Evolutionary conservation across 306 rosid species (phyloP).

Genomic region (Vigna radiata): DNA sequence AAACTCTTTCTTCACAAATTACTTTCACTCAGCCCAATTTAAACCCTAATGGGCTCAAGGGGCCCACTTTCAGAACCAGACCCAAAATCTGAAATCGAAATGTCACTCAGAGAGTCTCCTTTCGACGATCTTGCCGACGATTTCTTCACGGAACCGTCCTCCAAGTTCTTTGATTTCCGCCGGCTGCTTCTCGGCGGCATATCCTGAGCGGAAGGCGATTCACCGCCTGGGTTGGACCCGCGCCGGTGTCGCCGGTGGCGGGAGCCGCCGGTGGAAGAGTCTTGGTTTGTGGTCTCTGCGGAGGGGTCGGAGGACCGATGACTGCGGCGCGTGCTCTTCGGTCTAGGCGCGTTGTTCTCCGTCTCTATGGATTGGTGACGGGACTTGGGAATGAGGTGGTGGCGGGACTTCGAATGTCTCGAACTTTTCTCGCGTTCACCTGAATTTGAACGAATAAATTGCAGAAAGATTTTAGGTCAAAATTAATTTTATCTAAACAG

Average conservation of each 20-base stretch:
- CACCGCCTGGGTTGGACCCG: slow-evolving; percentile 45
- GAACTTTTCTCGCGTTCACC: not conserved
- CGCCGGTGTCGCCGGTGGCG: slow-evolving; percentile 53
- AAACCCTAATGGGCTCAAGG: slow-evolving; percentile 3
- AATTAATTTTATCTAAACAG: no score
- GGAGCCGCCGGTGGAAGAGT: slow-evolving; percentile 51
- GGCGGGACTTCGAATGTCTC: not conserved
- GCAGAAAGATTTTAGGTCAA: no score
- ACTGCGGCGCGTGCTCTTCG: slow-evolving; percentile 56
- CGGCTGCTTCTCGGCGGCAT: slow-evolving; percentile 51
- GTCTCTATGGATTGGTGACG: slow-evolving; percentile 48
- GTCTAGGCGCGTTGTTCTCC: slow-evolving; percentile 30
- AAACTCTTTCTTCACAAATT: no score
- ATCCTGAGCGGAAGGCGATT: slow-evolving; percentile 42
- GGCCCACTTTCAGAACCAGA: not conserved
- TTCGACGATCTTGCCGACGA: slow-evolving; percentile 53
- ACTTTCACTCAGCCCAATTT: not conserved
- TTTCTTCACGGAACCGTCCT: slow-evolving; percentile 56
- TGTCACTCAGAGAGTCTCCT: slow-evolving; percentile 62
- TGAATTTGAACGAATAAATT: no score
- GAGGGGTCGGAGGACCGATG: slow-evolving; percentile 53
- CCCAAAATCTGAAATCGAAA: slow-evolving; percentile 45
- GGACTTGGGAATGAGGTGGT: slow-evolving; percentile 46
- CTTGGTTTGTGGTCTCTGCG: slow-evolving; percentile 42
- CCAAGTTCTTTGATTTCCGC: slow-evolving; percentile 60